Base-by-base conservation (phyloP, 257 asterid genomes). In the Jaltomata sinuosa region DNA sequence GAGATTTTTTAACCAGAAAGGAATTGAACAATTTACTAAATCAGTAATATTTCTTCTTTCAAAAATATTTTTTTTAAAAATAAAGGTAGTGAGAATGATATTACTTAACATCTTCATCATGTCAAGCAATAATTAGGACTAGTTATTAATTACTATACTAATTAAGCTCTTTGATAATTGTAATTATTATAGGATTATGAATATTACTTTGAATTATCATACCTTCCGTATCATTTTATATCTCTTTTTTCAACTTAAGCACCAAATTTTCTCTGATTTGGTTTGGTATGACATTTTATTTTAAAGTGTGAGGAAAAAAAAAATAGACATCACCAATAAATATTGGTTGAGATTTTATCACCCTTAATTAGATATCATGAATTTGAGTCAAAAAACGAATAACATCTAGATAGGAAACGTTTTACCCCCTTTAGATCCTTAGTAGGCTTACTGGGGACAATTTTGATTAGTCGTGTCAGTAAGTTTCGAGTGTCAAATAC, bases 161-260 rank as follows among this genome's bases (percentile, higher is more conserved):
- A n/a, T n/a, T n/a, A 64, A 16, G 1, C 9, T 45, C 36, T 72
- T 72, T 15, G 19, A 72, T 42, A 47, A 42, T 25, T 74, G 32
- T 47, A 45, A 15, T 22, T 74, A 34, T 19, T 8, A 72, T 40
- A 34, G 34, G 7, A 40, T 74, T 22, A 74, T 74, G 80, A 45
- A 42, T 74, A 7, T 6, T 42, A 22, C 18, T 72, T 42, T 47
- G 80, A 72, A 72, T 72, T 42, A 42, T 40, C 36, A 11, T 40
- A 72, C n/a, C 74, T 84, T 57, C 85, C 82, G 69, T 77, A 65
- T 86, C 87, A 87, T 90, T 89, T 89, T 89, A 88, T 89, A 88
- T 90, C 94, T 61, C 84, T 91, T 87, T 90, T 92, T 87, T 87
- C 91, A 86, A 88, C 87, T 85, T 87, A 89, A 89, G 90, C 77